These are phyloP conservation scores for Kazachstania taianensis DNA, from an alignment of 805 yeast genomes.

Conservation along the genomic window DNA sequence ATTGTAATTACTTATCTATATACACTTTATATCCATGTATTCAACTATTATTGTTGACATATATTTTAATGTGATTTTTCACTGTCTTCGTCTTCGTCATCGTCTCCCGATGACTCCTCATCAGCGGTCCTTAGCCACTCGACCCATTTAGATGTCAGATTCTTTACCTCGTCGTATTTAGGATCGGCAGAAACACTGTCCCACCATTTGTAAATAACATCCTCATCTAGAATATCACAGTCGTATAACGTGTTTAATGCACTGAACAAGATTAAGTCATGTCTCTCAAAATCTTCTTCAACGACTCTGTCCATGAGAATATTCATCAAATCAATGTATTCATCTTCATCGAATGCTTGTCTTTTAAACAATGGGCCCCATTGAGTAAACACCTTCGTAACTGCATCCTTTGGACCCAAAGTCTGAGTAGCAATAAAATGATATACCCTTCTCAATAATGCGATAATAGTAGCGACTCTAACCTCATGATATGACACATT, in stretches of 20 bases:
- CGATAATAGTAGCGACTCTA: conserved; percentile 65
- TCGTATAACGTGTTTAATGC: conserved; percentile 63
- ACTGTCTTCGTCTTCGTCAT: conserved; percentile 35
- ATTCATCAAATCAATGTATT: conserved; percentile 61
- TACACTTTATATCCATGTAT: neutral
- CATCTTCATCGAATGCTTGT: conserved; percentile 74
- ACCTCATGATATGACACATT: conserved; percentile 92
- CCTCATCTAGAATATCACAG: conserved; percentile 74
- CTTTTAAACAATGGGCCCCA: conserved; percentile 80
- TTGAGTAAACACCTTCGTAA: conserved; percentile 58
- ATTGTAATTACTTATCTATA: no score
- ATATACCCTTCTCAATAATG: conserved; percentile 57
- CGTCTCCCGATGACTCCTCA: conserved; percentile 48
- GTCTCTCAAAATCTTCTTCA: conserved; percentile 25
- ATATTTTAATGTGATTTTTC: no score
- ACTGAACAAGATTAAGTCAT: conserved; percentile 27
- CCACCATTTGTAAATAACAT: conserved; percentile 79
- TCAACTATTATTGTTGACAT: neutral
- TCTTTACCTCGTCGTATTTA: conserved; percentile 41
- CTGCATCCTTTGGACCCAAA: conserved; percentile 65
- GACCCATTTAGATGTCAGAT: conserved; percentile 60
- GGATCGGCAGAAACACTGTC: conserved; percentile 31
- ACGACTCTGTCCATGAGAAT: conserved; percentile 31
- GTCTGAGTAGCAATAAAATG: conserved; percentile 74
- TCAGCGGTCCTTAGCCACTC: conserved; percentile 82